Base-by-base conservation (phyloP, 306 rosid species). In the Abrus precatorius region DNA sequence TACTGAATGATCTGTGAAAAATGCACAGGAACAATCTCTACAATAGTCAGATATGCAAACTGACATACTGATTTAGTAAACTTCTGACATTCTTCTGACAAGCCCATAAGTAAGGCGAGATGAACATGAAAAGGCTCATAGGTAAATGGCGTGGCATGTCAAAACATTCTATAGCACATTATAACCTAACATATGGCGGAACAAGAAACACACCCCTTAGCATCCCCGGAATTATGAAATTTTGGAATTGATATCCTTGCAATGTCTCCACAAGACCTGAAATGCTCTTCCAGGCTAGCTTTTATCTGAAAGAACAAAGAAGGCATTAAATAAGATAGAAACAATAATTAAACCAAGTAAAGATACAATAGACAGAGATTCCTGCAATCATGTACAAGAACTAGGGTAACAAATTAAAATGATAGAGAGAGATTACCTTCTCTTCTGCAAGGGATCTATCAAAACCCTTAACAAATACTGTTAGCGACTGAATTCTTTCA, bases 241-340 rank as follows among this genome's bases (percentile, higher is more conserved):
- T 43, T 90, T 3, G 97, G 93, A 53, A 94, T 47, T 10, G 95
- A 88, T 14, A 92, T 44, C 81, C 92, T 84, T 1, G 72, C 74
- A 49, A 95, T 84, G 59, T 88, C 92, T 49, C 98, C 98, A 74
- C 98, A 92, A 7, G 84, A 43, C 53, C 81, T 59, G 77, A 95
- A 95, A 77, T 81, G 89, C 6, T 88, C 86, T 68, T 84, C 72
- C 74, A 95, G 61, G 44, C 85, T 70, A 68, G 88, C 83, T 69
- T 86, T 84, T 38, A 90, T 77, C 98, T 95, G 87, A 49, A 76
- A 40, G 38, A 30, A 48, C 47, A 67, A 49, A 75, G 36, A 14
- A 70, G 50, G 36, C 56, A 57, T 30, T 65, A 76, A 14, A 30
- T 29, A 14, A 69, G 29, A 45, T 45, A 34, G 49, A 45, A 48